Base-by-base conservation (phyloP, 2,329 filamentous ascomycete genomes). In the Neofusicoccum kwambonambiense region DNA sequence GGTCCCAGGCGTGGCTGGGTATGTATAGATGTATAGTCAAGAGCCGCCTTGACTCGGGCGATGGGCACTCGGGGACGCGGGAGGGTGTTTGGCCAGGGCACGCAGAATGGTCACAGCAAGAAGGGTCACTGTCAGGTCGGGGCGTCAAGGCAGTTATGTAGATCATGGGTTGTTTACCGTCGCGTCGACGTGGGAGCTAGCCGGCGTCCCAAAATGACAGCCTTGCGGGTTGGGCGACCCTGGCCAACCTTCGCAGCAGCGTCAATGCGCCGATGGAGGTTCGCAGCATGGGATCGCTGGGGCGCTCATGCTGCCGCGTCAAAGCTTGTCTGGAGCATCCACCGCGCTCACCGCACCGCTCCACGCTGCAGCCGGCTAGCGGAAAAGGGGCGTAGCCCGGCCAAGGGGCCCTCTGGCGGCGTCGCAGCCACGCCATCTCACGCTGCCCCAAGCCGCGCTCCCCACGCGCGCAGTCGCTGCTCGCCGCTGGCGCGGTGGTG, bases 81-180 rank as follows among this genome's bases (percentile, higher is more conserved):
- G 64, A 62, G 51, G 19, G 37, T 41, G 62, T 35, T 22, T 52
- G 27, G 71, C 69, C 72, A 71, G 68, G 71, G 72, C 61, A 63
- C 61, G 63, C 52, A 60, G 54, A 64, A 64, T 51, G 63, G 63
- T 58, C 63, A 60, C 63, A 51, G 63, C 62, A 63, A 64, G 45
- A 50, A 62, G 58, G 58, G 58, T 60, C 58, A 51, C 58, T 50
- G 31, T 42, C 47, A 63, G 63, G 63, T 60, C 63, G 63, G 63
- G 63, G 63, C 63, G 54, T 70, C 70, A 68, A 68, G 65, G 72
- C 71, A 74, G 71, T 72, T 74, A 76, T 69, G 68, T 69, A 70
- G 68, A 71, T 73, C 71, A 69, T 63, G 47, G 54, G 65, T 66
- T 52, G 67, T 70, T 66, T 68, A 66, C 69, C 70, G 41, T 35